A percentile compares a stretch with the other conserved stretches of the same genome.
Conservation (phyloP, 139 green algal species). For the Marvania coccoides region DNA sequence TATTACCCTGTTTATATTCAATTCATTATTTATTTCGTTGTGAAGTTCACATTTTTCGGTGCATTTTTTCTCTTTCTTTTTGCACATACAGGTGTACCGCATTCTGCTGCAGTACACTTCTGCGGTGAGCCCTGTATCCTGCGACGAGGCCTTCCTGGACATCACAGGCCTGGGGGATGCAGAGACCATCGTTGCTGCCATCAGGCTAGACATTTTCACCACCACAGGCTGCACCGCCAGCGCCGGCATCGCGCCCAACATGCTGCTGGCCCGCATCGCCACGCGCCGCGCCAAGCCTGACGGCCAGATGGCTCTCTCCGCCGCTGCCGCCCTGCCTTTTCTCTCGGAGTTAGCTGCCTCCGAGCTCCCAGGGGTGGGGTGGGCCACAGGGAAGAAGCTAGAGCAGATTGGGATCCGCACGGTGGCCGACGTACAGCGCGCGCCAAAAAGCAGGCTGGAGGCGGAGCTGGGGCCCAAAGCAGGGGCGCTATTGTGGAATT, state of each 20-base stretch:
- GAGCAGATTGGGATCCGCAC: constrained; percentile 42
- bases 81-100: constrained; percentile 85
- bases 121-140: constrained; percentile 78
- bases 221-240: constrained; percentile 52
- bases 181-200: constrained; percentile 25
- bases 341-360: constrained; percentile 21
- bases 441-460: constrained; percentile 46
- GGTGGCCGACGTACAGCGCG: constrained; percentile 40
- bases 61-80: too few species aligned
- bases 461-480: constrained; percentile 64
- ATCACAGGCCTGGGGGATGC: constrained; percentile 72
- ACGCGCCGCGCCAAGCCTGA: constrained; percentile 56
- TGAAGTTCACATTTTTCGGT: too few species aligned
- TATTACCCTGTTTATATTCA: too few species aligned
- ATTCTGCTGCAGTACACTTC: constrained; percentile 63
- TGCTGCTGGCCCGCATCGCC: constrained; percentile 63
- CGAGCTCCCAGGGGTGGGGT: constrained; percentile 85
- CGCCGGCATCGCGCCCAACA: constrained; percentile 59
- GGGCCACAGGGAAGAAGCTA: constrained; percentile 50
- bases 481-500: constrained; percentile 49
- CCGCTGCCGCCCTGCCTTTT: neutral
- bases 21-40: too few species aligned
- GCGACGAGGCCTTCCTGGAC: constrained; percentile 94
- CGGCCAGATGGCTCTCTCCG: constrained; percentile 27
- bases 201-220: constrained; percentile 49